Evolutionary conservation across 2,329 filamentous ascomycete species (phyloP), one percentile per base, ranked within the genome.

Genomic region (Endothia cerciana): DNA sequence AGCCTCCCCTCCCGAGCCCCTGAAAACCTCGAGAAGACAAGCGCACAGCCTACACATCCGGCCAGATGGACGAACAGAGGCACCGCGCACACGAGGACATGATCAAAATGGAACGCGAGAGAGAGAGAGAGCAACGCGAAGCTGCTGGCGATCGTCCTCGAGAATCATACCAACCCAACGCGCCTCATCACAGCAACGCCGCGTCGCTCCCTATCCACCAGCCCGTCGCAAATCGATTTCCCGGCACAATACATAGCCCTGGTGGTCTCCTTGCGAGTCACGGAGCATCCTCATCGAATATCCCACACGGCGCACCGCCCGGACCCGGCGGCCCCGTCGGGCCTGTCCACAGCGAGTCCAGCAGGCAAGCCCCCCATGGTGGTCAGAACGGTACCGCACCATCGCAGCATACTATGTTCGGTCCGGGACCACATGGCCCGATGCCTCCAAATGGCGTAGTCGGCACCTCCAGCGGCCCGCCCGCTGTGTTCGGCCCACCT

Each of bases 161-260:
- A 74, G 88, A 90, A 53, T 85, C 87, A 61, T 89, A 88, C 73
- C 90, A 89, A 71, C 85, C 87, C 25, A 75, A 77, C 60, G 86
- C 91, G 67, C 88, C 90, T 33, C 93, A 95, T 74, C 94, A 97
- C 77, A 95, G 91, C 78, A 94, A 92, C 74, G 89, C 92, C 47
- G 92, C 91, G 65, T 93, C 94, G 2, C 92, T 97, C 63, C 93
- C 94, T 63, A 90, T 98, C 72, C 94, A 98, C 78, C 94, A 98
- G 77, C 94, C 94, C 5, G 93, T 97, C 66, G 94, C 94, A 69
- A 88, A 93, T 74, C 83, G 94, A 78, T 83, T 93, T 69, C 80
- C 90, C 65, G 91, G 89, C 69, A 91, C 92, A 62, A 96, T 97
- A 65, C 94, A 97, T 75, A 96, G 93, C 56, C 94, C 94, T 1